A percentile compares a stretch with the other conserved stretches of the same genome.
Conservation (phyloP, 2,329 filamentous ascomycete genomes). For the Trichoderma breve region DNA sequence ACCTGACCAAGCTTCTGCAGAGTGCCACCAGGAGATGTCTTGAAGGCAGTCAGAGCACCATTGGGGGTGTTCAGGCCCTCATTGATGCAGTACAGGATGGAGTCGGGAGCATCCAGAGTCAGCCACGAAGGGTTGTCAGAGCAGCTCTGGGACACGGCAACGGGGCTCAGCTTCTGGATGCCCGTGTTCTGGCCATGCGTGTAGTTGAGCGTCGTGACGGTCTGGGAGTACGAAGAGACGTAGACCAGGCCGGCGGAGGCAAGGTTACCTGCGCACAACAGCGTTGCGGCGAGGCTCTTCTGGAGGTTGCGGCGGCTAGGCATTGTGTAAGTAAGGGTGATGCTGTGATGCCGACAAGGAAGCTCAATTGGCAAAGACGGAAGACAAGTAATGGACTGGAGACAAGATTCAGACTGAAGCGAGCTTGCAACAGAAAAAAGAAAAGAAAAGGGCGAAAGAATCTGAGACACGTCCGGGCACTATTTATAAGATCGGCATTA, state of each 20-base stretch:
- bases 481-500: constrained; percentile 17
- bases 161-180: constrained; percentile 38
- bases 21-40: constrained; percentile 37
- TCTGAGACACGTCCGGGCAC: not conserved
- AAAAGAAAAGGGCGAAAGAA: not conserved
- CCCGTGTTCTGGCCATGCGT: constrained; percentile 25
- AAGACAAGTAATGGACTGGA: not conserved
- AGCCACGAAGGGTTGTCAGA: constrained; percentile 59
- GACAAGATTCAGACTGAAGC: not conserved
- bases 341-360: not conserved
- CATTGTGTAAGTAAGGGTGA: not conserved
- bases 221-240: constrained; percentile 49
- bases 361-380: not conserved
- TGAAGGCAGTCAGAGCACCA: constrained; percentile 47
- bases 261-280: constrained; percentile 25
- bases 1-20: constrained; percentile 39
- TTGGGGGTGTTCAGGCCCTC: constrained; percentile 51
- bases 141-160: constrained; percentile 48
- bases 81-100: constrained; percentile 58
- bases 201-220: constrained; percentile 48
- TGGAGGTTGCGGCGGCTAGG: constrained; percentile 1
- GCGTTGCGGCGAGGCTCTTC: constrained; percentile 21
- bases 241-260: constrained; percentile 44
- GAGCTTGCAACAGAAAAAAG: not conserved
- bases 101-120: constrained; percentile 50